Base-by-base conservation (phyloP, 768 basidiomycete genomes). In the Gloeophyllum trabeum region DNA sequence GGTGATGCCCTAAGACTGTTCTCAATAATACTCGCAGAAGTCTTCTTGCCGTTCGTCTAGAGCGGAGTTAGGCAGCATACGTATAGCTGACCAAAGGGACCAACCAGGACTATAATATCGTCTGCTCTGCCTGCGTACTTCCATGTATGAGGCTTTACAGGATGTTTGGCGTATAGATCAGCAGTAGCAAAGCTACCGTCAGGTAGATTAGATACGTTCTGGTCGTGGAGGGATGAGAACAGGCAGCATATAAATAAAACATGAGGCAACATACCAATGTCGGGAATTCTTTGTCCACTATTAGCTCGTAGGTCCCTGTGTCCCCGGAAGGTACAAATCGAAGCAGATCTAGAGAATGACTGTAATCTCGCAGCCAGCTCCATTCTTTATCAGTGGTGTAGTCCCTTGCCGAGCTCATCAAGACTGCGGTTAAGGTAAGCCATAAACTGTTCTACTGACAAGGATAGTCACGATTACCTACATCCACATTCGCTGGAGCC, bases 121-220 rank as follows among this genome's bases (percentile, higher is more conserved):
- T 77, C 76, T 35, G 73, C 53, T 21, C 75, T 56, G 1, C 75
- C 74, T 14, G 70, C 59, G 40, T 69, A 71, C 48, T 69, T 73
- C 60, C 62, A 73, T 41, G 59, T 59, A 25, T 60, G 50, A 5
- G 52, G 46, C 23, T 64, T 55, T 4, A 56, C 52, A 0, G 67
- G 64, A 43, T 78, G 75, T 38, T 61, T 61, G 16, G 67, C 48
- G 50, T 76, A 71, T 10, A 76, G 60, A 48, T 79, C 76, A 40
- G 66, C 73, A 12, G 72, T 73, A 1, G 75, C 73, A 49, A 70
- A 78, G 0, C 69, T 69, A 2, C 66, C 67, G 47, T 76, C 73
- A 2, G 67, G 64, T 26, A 68, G 60, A 53, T 76, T 73, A 14
- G 58, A 58, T 47, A 60, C 43, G 40, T 54, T 56, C 56, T 67